Conservation (phyloP, 2,329 filamentous ascomycete species). For the Fusarium sp. region DNA sequence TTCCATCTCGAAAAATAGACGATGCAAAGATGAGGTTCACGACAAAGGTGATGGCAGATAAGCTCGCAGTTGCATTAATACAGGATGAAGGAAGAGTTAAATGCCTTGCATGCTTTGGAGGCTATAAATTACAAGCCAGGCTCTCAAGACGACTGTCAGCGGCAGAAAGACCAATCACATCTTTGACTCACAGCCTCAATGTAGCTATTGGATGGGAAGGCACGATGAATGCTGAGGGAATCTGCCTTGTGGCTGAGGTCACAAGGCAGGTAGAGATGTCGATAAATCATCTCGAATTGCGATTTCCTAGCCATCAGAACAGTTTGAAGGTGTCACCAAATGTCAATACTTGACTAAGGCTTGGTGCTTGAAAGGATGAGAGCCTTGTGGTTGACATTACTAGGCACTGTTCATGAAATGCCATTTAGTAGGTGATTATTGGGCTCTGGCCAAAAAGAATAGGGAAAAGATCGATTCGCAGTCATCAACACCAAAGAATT, state of each 20-base stretch:
- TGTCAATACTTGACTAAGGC: not conserved
- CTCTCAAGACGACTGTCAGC: not conserved
- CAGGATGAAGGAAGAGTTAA: not conserved
- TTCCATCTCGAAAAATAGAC: constrained; percentile 5
- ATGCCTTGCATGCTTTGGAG: rapidly evolving
- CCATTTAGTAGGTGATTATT: too few species aligned
- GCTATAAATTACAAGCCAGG: not conserved
- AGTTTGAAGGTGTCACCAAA: too few species aligned
- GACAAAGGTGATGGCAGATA: not conserved
- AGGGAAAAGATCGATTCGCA: too few species aligned
- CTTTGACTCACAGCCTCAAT: not conserved
- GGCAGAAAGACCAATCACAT: constrained; percentile 11
- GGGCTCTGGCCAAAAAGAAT: too few species aligned
- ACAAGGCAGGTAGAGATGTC: too few species aligned
- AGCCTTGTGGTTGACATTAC: too few species aligned
- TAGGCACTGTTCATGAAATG: rapidly evolving
- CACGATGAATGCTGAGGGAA: not conserved
- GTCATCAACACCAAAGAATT: not conserved
- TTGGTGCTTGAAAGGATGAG: too few species aligned
- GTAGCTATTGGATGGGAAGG: not conserved
- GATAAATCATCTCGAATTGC: too few species aligned
- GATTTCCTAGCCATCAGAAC: too few species aligned
- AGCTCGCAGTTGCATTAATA: not conserved
- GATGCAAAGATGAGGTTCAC: rapidly evolving
- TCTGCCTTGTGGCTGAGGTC: not conserved